phyloP scores from a whole-genome alignment of 805 yeast species.

The Hagleromyces aurorensis region DNA sequence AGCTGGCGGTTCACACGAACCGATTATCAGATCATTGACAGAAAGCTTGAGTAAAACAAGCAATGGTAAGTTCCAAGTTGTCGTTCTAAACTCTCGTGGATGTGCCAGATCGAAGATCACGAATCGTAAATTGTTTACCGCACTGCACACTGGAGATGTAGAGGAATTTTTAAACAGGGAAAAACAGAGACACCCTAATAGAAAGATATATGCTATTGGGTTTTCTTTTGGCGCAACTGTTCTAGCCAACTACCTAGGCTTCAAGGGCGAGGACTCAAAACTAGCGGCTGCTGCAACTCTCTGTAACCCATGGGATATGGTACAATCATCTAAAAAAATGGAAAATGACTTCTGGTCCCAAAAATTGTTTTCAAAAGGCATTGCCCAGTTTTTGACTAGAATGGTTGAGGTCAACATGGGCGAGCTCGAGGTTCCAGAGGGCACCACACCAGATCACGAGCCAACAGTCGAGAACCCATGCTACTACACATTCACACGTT shows the following conservation, averaged over 20 bases:
- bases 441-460: conserved; percentile 11
- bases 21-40: conserved; percentile 53
- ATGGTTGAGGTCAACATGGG: conserved; percentile 39
- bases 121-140: conserved; percentile 60
- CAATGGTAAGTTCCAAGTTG: conserved; percentile 44
- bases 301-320: conserved; percentile 69
- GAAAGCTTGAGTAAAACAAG: conserved; percentile 35
- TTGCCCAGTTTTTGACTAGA: conserved; percentile 36
- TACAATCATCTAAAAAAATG: conserved; percentile 43
- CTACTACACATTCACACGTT: conserved; percentile 26
- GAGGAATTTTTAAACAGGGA: conserved; percentile 49
- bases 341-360: conserved; percentile 34
- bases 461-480: conserved; percentile 19
- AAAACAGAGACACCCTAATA: conserved; percentile 46
- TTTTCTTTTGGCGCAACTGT: conserved; percentile 69
- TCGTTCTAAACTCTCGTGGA: conserved; percentile 62
- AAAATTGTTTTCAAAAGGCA: conserved; percentile 36
- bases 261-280: conserved; percentile 46
- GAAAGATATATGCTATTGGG: conserved; percentile 59
- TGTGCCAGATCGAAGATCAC: conserved; percentile 69
- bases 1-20: conserved; percentile 76
- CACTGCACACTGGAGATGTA: conserved; percentile 61
- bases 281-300: conserved; percentile 52
- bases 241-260: conserved; percentile 60
- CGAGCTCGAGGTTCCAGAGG: conserved; percentile 27